Evolutionary conservation across 2,329 filamentous ascomycete genomes (phyloP).

Genomic region (Metarhizium sp.): DNA sequence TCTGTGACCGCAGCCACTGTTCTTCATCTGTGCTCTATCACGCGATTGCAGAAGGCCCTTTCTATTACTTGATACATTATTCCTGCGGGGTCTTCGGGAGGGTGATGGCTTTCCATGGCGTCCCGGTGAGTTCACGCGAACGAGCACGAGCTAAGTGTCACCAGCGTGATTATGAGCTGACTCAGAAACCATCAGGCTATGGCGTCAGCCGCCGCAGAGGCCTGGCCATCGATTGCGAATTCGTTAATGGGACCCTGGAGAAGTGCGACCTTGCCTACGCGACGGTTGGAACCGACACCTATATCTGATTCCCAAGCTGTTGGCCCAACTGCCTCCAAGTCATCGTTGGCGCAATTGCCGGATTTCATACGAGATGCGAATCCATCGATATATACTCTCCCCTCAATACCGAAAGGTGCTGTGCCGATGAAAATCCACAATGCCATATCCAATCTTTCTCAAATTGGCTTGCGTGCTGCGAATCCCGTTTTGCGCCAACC

Average conservation of each 20-base stretch:
- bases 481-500: conserved; percentile 18
- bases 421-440: conserved; percentile 9
- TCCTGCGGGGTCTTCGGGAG: neutral
- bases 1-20: neutral
- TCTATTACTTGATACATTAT: neutral
- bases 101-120: conserved; percentile 19
- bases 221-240: conserved; percentile 37
- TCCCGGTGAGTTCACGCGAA: conserved; percentile 16
- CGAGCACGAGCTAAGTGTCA: neutral
- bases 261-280: conserved; percentile 4
- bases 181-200: conserved; percentile 22
- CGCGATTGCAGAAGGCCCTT: neutral
- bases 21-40: neutral
- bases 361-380: conserved; percentile 18
- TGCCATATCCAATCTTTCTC: conserved; percentile 15
- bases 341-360: conserved; percentile 12
- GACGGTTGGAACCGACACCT: conserved; percentile 5
- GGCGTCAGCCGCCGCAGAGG: conserved; percentile 31
- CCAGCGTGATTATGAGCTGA: conserved; percentile 9
- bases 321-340: conserved; percentile 3
- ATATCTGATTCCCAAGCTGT: conserved; percentile 7
- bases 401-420: conserved; percentile 1
- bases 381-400: neutral
- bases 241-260: conserved; percentile 27
- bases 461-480: conserved; percentile 19